phyloP scores from a whole-genome alignment of 371 early-diverging fungal species.

The Mortierella sp. region DNA sequence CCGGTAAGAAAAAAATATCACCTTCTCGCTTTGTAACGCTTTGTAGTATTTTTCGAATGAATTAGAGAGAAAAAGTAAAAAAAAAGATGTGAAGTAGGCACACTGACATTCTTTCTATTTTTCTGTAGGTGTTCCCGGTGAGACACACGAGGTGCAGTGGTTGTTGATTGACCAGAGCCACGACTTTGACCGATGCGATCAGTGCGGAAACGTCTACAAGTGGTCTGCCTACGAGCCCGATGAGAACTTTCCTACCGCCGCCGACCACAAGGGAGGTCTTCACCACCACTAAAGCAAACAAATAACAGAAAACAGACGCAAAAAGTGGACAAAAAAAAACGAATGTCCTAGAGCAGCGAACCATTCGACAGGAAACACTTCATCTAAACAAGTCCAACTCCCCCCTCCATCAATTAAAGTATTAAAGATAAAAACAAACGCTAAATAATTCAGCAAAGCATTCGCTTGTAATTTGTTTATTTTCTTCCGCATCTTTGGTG shows the following conservation, averaged over 20 bases:
- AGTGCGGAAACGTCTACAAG: constrained; percentile 92
- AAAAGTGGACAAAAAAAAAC: background rate
- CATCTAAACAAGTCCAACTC: background rate
- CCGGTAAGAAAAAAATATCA: constrained; percentile 78
- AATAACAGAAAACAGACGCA: background rate
- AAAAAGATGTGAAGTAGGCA: background rate
- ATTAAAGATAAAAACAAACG: background rate
- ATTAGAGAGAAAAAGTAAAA: too few species aligned
- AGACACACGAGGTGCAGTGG: constrained; percentile 52
- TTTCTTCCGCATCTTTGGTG: background rate
- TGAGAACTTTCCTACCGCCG: constrained; percentile 50
- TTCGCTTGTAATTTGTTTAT: background rate
- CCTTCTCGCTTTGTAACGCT: too few species aligned
- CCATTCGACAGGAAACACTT: background rate
- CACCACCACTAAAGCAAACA: constrained; percentile 29
- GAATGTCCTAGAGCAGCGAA: constrained; percentile 2
- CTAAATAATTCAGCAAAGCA: background rate
- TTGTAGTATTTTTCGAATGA: background rate
- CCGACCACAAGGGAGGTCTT: too few species aligned
- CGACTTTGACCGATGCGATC: constrained; percentile 94
- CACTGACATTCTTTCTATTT: background rate
- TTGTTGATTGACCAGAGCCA: constrained; percentile 63
- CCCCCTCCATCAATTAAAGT: too few species aligned
- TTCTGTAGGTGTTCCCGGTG: constrained; percentile 49
- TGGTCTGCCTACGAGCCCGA: constrained; percentile 56